Conservation (phyloP, 345 rosid genomes). For the Isatis tinctoria region DNA sequence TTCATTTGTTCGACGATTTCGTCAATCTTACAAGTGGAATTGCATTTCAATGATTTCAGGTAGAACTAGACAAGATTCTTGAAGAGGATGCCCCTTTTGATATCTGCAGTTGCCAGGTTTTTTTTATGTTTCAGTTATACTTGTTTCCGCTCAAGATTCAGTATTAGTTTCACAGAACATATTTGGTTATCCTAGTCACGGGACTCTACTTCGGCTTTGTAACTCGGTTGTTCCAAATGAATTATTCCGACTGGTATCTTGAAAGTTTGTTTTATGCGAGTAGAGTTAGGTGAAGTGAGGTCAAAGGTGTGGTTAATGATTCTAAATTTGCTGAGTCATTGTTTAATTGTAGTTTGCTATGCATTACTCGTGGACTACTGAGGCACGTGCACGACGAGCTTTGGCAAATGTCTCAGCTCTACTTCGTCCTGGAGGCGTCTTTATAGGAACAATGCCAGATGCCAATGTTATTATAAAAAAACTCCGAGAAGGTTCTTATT, state of each 20-base stretch:
- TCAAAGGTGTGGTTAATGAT: slow-evolving; percentile 7
- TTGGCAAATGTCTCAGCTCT: slow-evolving; percentile 89
- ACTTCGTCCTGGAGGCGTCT: slow-evolving; percentile 93
- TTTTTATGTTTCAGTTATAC: slow-evolving; percentile 6
- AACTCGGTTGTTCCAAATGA: not conserved
- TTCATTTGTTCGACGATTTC: not conserved
- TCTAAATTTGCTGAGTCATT: slow-evolving; percentile 1
- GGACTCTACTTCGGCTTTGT: not conserved
- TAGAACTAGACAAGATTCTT: slow-evolving; percentile 72
- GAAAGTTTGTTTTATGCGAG: not conserved
- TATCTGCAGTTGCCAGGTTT: slow-evolving; percentile 96
- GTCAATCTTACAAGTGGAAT: not conserved
- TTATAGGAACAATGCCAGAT: slow-evolving; percentile 98
- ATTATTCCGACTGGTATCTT: not conserved
- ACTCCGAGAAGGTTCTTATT: slow-evolving; percentile 67
- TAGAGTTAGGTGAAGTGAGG: not conserved
- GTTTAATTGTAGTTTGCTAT: slow-evolving; percentile 70
- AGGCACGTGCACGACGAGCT: slow-evolving; percentile 87
- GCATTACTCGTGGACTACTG: slow-evolving; percentile 98
- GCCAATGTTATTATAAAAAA: slow-evolving; percentile 89
- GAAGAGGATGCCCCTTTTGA: slow-evolving; percentile 96
- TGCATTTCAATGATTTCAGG: slow-evolving; percentile 46
- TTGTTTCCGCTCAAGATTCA: too few relatives aligned
- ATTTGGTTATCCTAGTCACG: not conserved
- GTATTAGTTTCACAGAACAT: not conserved